phyloP scores from a whole-genome alignment of 2,329 filamentous ascomycete genomes.

The Colletotrichum sp. region DNA sequence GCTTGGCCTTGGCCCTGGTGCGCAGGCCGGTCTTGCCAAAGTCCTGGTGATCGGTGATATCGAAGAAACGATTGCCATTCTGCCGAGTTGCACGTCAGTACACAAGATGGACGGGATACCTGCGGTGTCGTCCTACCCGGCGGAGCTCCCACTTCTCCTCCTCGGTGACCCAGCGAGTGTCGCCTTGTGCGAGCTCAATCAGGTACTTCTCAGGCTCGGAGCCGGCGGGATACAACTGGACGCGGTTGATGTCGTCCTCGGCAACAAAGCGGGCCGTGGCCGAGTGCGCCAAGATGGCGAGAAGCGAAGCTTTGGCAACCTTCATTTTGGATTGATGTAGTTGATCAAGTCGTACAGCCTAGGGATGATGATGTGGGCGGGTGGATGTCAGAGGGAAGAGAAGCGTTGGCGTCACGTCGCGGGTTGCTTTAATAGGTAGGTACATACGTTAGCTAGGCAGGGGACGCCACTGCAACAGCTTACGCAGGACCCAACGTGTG shows the following conservation, averaged over 20 bases:
- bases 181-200: conserved; percentile 83
- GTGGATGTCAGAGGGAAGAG: background rate
- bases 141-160: conserved; percentile 94
- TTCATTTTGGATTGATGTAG: conserved; percentile 47
- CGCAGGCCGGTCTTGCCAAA: conserved; percentile 55
- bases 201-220: conserved; percentile 63
- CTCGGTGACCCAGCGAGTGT: conserved; percentile 87
- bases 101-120: background rate
- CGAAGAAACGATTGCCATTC: conserved; percentile 90
- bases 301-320: conserved; percentile 53
- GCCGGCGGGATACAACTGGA: conserved; percentile 51
- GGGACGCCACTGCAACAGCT: background rate
- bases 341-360: background rate
- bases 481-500: background rate
- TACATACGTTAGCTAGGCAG: background rate
- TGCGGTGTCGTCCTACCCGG: conserved; percentile 60
- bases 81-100: conserved; percentile 36
- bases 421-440: background rate
- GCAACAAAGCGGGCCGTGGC: conserved; percentile 62
- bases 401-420: background rate
- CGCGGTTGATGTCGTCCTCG: conserved; percentile 51
- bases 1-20: conserved; percentile 34
- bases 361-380: conserved; percentile 1
- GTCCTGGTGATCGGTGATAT: conserved; percentile 79
- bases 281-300: conserved; percentile 60